Base-by-base conservation (phyloP, 1,284 basidiomycete genomes). In the Leucoagaricus sp. region DNA sequence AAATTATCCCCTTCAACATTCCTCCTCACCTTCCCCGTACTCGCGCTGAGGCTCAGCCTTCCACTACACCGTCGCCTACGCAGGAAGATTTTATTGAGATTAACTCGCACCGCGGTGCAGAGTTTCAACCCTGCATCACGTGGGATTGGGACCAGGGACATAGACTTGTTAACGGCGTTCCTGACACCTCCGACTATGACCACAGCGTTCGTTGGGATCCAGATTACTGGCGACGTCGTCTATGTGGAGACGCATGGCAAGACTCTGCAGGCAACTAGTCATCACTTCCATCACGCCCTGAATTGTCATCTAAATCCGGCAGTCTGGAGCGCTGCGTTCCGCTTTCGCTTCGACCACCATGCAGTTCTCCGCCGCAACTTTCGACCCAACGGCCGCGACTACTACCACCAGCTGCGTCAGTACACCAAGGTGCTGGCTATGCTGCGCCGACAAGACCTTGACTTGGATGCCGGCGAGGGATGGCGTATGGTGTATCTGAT, bases 321-420 rank as follows among this genome's bases (percentile, higher is more conserved):
- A 17, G 77, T 93, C 51, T 86, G 85, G 64, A 78, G 84, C 0
- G 66, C 73, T 40, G 77, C 93, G 28, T 92, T 86, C 68, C 74
- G 74, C 17, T 60, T 69, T 61, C 79, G 77, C 61, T 93, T 92
- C 71, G 90, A 92, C 68, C 60, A 65, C 8, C 73, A 72, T 6
- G 71, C 77, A 17, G 73, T 89, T 45, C 70, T 73, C 8, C 68
- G 91, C 15, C 77, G 91, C 6, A 69, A 69, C 23, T 77, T 87
- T 57, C 67, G 71, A 7, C 71, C 74, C 0, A 63, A 67, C 28
- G 69, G 74, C 2, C 55, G 62, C 19, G 73, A 76, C 38, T 75
- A 76, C 61, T 69, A 69, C 7, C 62, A 67, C 2, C 86, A 89
- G 64, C 76, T 89, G 36, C 67, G 69, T 8, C 63, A 67, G 29